These are phyloP conservation scores for Plasmodium gallinaceum DNA, from an alignment of 169 alveolate species.

Conservation along the genomic window DNA sequence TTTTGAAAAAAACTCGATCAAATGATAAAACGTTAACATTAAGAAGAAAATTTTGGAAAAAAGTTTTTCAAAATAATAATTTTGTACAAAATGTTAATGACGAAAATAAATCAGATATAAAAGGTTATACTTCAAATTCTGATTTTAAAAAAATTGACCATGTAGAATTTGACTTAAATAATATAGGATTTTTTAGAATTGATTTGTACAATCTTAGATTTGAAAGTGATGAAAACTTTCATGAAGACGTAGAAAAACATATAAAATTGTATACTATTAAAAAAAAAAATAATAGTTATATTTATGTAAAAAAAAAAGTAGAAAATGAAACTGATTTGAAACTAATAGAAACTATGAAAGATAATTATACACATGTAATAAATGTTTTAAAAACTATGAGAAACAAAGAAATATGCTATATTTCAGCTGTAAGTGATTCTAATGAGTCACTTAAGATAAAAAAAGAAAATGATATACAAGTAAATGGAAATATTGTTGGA, in stretches of 20 bases:
- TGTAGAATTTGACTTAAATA: slow-evolving; percentile 49
- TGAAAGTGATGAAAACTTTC: slow-evolving; percentile 9
- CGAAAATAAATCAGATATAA: slow-evolving; percentile 27
- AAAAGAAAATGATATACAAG: slow-evolving; percentile 14
- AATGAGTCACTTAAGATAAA: slow-evolving; percentile 31
- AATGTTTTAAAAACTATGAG: slow-evolving; percentile 63
- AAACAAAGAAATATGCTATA: slow-evolving; percentile 63
- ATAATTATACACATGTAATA: slow-evolving; percentile 24
- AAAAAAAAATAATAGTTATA: slow-evolving; percentile 24
- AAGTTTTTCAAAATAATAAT: slow-evolving; percentile 14
- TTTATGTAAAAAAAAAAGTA: slow-evolving; percentile 47
- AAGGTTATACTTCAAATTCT: slow-evolving; percentile 6
- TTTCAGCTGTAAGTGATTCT: slow-evolving; percentile 22
- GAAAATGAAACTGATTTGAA: slow-evolving; percentile 27
- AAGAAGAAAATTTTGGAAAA: slow-evolving; percentile 21
- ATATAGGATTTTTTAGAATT: slow-evolving; percentile 48
- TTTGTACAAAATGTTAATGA: slow-evolving; percentile 1
- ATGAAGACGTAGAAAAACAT: slow-evolving; percentile 22
- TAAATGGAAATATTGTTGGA: slow-evolving; percentile 10
- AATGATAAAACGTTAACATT: slow-evolving; percentile 7
- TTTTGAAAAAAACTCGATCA: slow-evolving; percentile 9
- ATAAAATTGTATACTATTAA: slow-evolving; percentile 43
- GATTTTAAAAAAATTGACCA: slow-evolving; percentile 22
- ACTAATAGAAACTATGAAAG: slow-evolving; percentile 36
- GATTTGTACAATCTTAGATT: slow-evolving; percentile 35